Percentiles rank a stretch among this genome's conserved stretches.
Conservation (phyloP, 768 basidiomycete species). For the Stropharia rugosoannulata region DNA sequence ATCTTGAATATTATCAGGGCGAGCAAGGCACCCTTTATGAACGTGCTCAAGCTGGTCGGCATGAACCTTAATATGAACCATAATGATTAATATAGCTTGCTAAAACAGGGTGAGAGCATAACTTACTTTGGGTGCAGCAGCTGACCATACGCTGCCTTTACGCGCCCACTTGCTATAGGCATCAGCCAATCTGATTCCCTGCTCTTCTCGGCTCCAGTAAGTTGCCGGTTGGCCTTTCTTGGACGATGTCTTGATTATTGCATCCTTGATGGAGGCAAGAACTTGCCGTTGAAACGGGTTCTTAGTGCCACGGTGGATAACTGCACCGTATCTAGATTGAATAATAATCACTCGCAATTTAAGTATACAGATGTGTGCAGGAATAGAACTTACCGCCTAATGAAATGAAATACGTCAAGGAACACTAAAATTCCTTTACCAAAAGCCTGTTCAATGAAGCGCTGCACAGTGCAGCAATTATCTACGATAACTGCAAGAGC, state of each 20-base stretch:
- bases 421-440: background rate
- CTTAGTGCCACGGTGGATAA: background rate
- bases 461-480: conserved; percentile 8
- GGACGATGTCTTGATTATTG: background rate
- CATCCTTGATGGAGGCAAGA: background rate
- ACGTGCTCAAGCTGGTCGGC: conserved; percentile 1
- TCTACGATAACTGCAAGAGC: conserved; percentile 4
- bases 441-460: background rate
- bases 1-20: background rate
- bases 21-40: conserved; percentile 7
- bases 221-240: background rate
- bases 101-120: too few relatives aligned
- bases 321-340: conserved; percentile 7
- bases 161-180: background rate
- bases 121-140: conserved; percentile 3
- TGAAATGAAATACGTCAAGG: conserved; percentile 8
- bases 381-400: conserved; percentile 1
- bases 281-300: conserved; percentile 1
- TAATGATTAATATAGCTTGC: too few relatives aligned
- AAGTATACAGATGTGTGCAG: background rate
- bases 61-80: background rate
- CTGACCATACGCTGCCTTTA: background rate
- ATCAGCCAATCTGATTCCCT: background rate
- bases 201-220: conserved; percentile 6
- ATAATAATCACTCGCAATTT: too few relatives aligned